A percentile compares a stretch with the other conserved stretches of the same genome.
Evolutionary conservation across 148 eudicot genomes (phyloP).

Genomic region (Camellia granthamiana): DNA sequence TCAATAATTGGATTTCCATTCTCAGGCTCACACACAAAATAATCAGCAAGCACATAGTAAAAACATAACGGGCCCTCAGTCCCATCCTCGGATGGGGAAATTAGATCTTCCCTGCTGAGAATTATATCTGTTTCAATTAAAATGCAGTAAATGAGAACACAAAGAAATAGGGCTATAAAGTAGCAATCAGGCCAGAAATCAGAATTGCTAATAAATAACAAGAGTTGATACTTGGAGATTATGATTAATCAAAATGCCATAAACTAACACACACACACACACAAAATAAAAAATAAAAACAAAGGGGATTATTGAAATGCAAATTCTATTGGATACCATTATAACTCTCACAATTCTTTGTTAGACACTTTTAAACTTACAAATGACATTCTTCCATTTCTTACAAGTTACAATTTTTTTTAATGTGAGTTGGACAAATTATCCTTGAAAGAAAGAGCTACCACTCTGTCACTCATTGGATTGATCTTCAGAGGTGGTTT

Average conservation of each 20-base stretch:
- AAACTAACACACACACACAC: not conserved
- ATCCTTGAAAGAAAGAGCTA: not conserved
- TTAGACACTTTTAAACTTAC: not conserved
- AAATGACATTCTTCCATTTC: not conserved
- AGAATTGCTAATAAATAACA: not conserved
- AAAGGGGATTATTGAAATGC: not conserved
- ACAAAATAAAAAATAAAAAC: not conserved
- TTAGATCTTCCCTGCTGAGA: slow-evolving; percentile 58
- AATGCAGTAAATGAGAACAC: slow-evolving; percentile 25
- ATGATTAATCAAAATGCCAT: not conserved
- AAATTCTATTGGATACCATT: not conserved
- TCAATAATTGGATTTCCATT: slow-evolving; percentile 82
- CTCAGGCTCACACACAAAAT: slow-evolving; percentile 66
- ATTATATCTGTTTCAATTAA: slow-evolving; percentile 71
- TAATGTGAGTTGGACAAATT: not conserved
- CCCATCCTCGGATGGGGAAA: slow-evolving; percentile 40
- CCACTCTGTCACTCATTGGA: not conserved
- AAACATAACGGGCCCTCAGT: slow-evolving; percentile 59
- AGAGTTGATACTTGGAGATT: not conserved
- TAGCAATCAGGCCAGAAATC: slow-evolving; percentile 1
- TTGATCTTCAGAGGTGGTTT: not conserved
- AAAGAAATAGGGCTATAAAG: slow-evolving; percentile 12
- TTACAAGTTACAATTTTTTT: not conserved
- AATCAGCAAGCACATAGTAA: slow-evolving; percentile 82
- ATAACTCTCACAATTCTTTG: not conserved